A percentile compares a stretch with the other conserved stretches of the same genome.
Conservation (phyloP, 2,329 filamentous ascomycete genomes). For the Pseudocercospora musae region DNA sequence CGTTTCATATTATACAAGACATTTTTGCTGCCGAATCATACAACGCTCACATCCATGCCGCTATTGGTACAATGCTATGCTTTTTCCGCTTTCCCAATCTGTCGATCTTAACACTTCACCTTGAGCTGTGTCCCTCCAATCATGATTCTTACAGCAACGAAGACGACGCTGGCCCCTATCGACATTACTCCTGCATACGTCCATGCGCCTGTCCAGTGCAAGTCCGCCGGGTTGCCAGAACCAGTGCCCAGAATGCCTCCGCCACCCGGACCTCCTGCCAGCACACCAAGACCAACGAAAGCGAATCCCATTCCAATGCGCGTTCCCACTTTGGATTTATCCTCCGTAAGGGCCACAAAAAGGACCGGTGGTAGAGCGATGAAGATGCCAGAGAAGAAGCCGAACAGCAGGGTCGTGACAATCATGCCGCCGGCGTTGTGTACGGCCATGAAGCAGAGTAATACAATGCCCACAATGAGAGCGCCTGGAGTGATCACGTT, state of each 20-base stretch:
- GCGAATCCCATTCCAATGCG: conserved; percentile 31
- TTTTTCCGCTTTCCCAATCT: not conserved
- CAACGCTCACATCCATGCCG: not conserved
- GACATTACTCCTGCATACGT: conserved; percentile 30
- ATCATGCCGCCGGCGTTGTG: conserved; percentile 36
- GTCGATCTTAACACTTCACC: conserved; percentile 28
- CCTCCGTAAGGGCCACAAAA: conserved; percentile 40
- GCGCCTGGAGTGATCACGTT: conserved; percentile 37
- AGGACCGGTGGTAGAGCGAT: conserved; percentile 42
- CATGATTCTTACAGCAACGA: conserved; percentile 27
- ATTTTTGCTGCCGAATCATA: not conserved
- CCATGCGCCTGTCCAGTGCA: conserved; percentile 49
- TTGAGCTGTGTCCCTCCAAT: conserved; percentile 28
- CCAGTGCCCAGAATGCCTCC: conserved; percentile 60
- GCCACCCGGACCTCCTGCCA: conserved; percentile 38
- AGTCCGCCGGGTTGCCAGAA: conserved; percentile 50
- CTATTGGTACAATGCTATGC: not conserved
- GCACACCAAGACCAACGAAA: conserved; percentile 34
- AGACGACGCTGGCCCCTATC: conserved; percentile 26
- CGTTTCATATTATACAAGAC: not conserved
- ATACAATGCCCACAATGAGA: conserved; percentile 35
- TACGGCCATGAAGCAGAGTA: conserved; percentile 40
- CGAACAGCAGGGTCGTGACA: conserved; percentile 38
- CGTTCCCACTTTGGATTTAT: conserved; percentile 43
- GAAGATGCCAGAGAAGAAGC: conserved; percentile 46